Evolutionary conservation across 2,329 filamentous ascomycete species (phyloP).

Genomic region (Botrytis sinoallii): DNA sequence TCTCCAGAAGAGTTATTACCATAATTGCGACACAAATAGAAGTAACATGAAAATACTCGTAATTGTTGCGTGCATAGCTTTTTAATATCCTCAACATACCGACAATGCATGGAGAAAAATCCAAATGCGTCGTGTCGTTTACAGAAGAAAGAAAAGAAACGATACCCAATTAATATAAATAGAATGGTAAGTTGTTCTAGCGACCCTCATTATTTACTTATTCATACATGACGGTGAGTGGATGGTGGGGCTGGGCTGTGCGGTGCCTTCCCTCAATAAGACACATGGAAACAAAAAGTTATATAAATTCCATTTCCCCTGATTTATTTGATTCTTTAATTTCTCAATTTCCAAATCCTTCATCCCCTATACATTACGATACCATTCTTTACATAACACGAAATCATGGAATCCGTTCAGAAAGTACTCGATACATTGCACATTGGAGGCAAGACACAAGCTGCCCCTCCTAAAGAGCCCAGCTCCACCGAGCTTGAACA

Average conservation of each 20-base stretch:
- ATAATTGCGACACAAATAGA: not conserved
- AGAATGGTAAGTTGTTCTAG: constrained; percentile 18
- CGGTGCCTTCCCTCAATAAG: constrained; percentile 7
- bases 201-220: constrained; percentile 7
- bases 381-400: not conserved
- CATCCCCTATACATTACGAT: not conserved
- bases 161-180: not conserved
- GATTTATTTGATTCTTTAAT: not conserved
- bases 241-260: constrained; percentile 31
- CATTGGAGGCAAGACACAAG: constrained; percentile 33
- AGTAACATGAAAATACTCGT: not conserved
- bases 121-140: constrained; percentile 10
- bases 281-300: constrained; percentile 6
- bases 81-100: not conserved
- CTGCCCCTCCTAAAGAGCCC: constrained; percentile 37
- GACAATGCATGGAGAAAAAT: not conserved
- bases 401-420: constrained; percentile 41
- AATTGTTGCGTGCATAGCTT: too few species aligned
- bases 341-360: not conserved
- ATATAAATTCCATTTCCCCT: constrained; percentile 12
- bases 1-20: not conserved
- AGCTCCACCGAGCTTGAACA: constrained; percentile 42
- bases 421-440: constrained; percentile 48
- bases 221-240: constrained; percentile 18
- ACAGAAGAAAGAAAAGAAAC: constrained; percentile 19